Conservation (phyloP, 768 basidiomycete species). For the Termitomyces bulborhizus region DNA sequence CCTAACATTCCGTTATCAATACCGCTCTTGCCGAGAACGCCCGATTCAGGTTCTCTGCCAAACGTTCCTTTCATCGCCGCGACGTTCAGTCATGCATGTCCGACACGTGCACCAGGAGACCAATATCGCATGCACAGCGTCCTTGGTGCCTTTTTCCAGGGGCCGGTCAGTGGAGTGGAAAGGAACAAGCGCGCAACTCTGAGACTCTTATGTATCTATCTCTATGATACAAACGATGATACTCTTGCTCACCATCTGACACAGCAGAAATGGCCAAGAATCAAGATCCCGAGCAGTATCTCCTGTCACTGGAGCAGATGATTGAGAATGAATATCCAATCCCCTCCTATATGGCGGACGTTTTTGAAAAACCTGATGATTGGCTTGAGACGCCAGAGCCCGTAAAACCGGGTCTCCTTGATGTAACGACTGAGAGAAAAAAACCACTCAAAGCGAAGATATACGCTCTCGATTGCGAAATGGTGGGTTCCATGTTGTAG, state of each 20-base stretch:
- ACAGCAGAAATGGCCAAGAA: constrained; percentile 57
- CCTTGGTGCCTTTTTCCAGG: constrained; percentile 75
- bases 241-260: constrained; percentile 6
- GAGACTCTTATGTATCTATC: constrained; percentile 29
- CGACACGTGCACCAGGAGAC: constrained; percentile 91
- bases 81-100: constrained; percentile 90
- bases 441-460: constrained; percentile 39
- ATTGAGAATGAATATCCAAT: constrained; percentile 90
- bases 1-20: constrained; percentile 41
- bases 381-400: constrained; percentile 81
- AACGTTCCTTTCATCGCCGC: constrained; percentile 62
- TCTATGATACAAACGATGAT: background rate
- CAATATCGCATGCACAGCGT: constrained; percentile 79
- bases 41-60: constrained; percentile 21
- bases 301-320: constrained; percentile 82
- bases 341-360: constrained; percentile 77
- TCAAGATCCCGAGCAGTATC: constrained; percentile 61
- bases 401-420: constrained; percentile 20
- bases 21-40: constrained; percentile 24
- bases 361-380: constrained; percentile 55
- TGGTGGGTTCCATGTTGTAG: constrained; percentile 49
- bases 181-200: constrained; percentile 57
- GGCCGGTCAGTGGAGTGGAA: constrained; percentile 75
- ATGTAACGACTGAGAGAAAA: constrained; percentile 19
- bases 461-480: constrained; percentile 93